A percentile compares a stretch with the other conserved stretches of the same genome.
These are phyloP conservation scores for Xanthoconium stramineum DNA, from an alignment of 768 basidiomycete genomes.

Conservation along the genomic window DNA sequence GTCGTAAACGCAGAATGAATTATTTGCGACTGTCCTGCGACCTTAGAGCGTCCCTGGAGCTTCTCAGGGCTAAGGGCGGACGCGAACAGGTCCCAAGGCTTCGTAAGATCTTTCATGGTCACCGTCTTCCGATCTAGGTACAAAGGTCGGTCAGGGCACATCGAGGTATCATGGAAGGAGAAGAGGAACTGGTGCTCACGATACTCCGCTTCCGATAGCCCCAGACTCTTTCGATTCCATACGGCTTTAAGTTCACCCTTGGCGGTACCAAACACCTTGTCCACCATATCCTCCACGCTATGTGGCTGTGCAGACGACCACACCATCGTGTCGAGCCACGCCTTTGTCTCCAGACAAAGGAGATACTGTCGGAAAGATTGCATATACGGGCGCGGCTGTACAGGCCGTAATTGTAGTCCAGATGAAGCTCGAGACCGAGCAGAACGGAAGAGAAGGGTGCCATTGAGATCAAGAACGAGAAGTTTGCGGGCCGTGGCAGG, in stretches of 20 bases:
- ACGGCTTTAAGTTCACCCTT: slow-evolving; percentile 50
- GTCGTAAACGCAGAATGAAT: slow-evolving; percentile 46
- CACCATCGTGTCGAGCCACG: slow-evolving; percentile 81
- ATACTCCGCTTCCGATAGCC: slow-evolving; percentile 58
- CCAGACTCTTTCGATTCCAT: slow-evolving; percentile 80
- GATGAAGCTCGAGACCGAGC: slow-evolving; percentile 19
- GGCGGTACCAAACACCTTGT: slow-evolving; percentile 49
- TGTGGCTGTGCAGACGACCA: slow-evolving; percentile 88
- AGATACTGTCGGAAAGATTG: slow-evolving; percentile 58
- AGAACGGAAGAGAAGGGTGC: slow-evolving; percentile 65
- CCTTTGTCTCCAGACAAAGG: slow-evolving; percentile 53
- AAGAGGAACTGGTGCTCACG: slow-evolving; percentile 46
- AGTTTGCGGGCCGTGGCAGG: slow-evolving; percentile 50
- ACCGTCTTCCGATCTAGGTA: slow-evolving; percentile 20
- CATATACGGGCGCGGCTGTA: slow-evolving; percentile 67
- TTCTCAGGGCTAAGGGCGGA: slow-evolving; percentile 6
- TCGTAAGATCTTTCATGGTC: slow-evolving; percentile 75
- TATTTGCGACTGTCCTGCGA: neutral
- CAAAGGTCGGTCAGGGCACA: neutral
- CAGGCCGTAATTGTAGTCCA: slow-evolving; percentile 31
- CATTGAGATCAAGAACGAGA: slow-evolving; percentile 65
- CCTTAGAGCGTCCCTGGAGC: neutral
- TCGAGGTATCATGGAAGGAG: neutral
- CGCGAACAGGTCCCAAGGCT: slow-evolving; percentile 56
- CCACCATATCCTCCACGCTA: slow-evolving; percentile 74